A percentile compares a stretch with the other conserved stretches of the same genome.
phyloP scores from a whole-genome alignment of 257 asterid species.

The Solanum neorickii region DNA sequence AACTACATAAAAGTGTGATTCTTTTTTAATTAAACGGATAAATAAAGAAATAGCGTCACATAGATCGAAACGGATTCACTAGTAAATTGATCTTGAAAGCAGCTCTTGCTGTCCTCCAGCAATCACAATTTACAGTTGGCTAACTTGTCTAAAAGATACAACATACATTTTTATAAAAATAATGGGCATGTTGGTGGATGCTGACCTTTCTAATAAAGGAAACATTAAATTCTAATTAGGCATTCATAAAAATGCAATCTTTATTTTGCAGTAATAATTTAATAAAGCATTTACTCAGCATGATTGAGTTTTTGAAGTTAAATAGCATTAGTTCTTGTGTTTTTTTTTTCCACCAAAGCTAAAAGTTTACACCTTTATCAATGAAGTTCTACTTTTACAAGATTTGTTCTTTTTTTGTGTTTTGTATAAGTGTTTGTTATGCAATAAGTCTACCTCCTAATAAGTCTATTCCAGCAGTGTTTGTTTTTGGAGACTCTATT shows the following conservation, averaged over 20 bases:
- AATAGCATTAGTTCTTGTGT: background rate
- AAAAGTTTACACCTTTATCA: background rate
- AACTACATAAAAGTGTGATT: background rate
- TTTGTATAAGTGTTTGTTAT: background rate
- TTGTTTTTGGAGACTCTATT: slow-evolving; percentile 55
- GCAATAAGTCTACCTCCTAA: slow-evolving; percentile 7
- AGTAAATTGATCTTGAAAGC: background rate
- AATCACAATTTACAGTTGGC: background rate
- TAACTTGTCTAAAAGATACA: background rate
- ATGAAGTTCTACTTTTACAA: background rate
- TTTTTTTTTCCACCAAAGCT: background rate
- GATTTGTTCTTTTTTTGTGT: background rate
- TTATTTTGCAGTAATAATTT: background rate
- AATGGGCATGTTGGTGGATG: background rate
- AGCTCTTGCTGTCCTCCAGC: background rate
- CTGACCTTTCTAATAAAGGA: background rate
- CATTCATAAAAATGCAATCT: background rate
- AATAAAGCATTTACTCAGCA: background rate
- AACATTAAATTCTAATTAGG: background rate
- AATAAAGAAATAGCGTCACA: background rate
- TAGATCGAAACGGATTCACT: fast-evolving
- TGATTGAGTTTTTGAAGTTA: background rate
- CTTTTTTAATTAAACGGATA: fast-evolving
- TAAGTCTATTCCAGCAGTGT: slow-evolving; percentile 25
- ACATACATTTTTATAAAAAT: background rate